Evolutionary conservation across 2,329 filamentous ascomycete species (phyloP), one percentile per base, ranked within the genome.

Genomic region (Colletotrichum trifolii): DNA sequence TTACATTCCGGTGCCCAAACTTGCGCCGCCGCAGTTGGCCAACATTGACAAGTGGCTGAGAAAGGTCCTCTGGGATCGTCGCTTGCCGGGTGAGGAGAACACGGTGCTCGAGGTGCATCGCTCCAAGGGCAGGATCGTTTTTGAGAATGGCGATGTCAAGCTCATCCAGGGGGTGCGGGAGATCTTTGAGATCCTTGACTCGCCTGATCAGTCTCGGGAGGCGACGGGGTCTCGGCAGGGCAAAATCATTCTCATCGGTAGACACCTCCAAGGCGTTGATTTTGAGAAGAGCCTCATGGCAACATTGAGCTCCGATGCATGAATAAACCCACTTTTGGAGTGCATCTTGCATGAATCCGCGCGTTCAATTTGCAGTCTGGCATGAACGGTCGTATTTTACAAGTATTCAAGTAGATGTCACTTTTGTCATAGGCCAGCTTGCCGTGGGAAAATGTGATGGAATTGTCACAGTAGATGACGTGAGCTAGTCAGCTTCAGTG

Each of bases 101-200:
- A 60, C 68, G 52, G 72, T 58, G 47, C 92, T 96, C 68, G 94
- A 97, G 72, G 89, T 98, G 25, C 95, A 99, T 74, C 87, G 96
- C 11, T 81, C 93, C 40, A 99, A 99, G 75, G 95, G 94, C 1
- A 87, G 93, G 3, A 77, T 98, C 7, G 81, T 86, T 0, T 81
- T 95, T 15, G 73, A 79, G 0, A 83, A 89, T 59, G 93, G 92
- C 1, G 80, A 82, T 0, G 80, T 88, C 47, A 92, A 93, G 74
- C 87, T 98, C 68, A 83, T 98, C 8, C 96, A 99, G 76, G 96
- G 94, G 2, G 96, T 99, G 1, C 83, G 95, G 57, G 95, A 97
- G 71, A 86, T 98, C 13, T 99, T 98, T 76, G 96, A 99, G 72
- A 91, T 98, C 33, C 87, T 93, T 33, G 93, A 97, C 69, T 81